Base-by-base conservation (phyloP, 2,329 filamentous ascomycete genomes). In the Byssochlamys sp. region DNA sequence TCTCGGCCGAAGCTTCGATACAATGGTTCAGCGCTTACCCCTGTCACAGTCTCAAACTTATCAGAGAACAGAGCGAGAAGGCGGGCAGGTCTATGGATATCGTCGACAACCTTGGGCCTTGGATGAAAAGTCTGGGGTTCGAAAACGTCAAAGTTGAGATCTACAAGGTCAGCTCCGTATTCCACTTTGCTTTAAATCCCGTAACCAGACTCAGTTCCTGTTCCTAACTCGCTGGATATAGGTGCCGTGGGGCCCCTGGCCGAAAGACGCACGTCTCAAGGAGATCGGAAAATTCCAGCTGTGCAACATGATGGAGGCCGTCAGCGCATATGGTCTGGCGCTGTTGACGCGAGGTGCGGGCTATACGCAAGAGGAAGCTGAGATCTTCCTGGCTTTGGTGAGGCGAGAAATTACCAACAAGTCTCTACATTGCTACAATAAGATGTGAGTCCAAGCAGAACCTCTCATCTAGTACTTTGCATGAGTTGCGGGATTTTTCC, bases 171-270 rank as follows among this genome's bases (percentile, higher is more conserved):
- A 26, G 49, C 9, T 12, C 49, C 24, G 11, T 27, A 51, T 27
- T 2, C 49, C 24, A 26, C 49, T 3, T 7, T 10, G 10, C 24
- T 12, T 51, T 6, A 27, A 5, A 3, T 51, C 19, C 48, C 25
- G 2, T 10, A 19, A 14, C 25, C 24, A 9, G 4, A 53, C 10
- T 11, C 7, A 54, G 6, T 5, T 5, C 11, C 27, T 24, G 4
- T 25, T 19, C n/a, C 14, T 31, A 31, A 39, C 28, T 29, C 24
- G 28, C 28, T 24, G 10, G 4, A 54, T 12, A 29, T 26, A 29
- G 56, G 50, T 61, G 5, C 58, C 58, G 3, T 60, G 51, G n/a
- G 54, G 54, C 12, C 48, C 60, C 12, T 62, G 60, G 59, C 28
- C 60, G 24, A 60, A 55, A 27, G 59, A 61, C 33, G 31, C 26